phyloP scores from a whole-genome alignment of 2,329 filamentous ascomycete genomes.

The Daldinia eschscholtzii region DNA sequence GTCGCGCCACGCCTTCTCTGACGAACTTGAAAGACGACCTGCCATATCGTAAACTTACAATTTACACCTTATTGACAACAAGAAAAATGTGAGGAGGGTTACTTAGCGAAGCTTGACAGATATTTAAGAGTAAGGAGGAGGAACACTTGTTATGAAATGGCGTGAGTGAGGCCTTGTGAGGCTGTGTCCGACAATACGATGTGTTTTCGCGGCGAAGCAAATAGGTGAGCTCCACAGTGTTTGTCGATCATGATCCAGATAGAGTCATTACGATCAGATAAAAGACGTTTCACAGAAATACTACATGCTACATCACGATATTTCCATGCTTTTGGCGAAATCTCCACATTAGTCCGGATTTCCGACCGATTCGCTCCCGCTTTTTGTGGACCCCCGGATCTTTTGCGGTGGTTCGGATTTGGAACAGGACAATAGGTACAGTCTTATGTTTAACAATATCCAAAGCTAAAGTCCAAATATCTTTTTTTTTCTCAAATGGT shows the following conservation, averaged over 20 bases:
- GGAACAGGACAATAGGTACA: neutral
- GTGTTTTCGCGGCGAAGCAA: neutral
- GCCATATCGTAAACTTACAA: neutral
- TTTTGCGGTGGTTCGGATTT: neutral
- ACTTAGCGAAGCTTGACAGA: neutral
- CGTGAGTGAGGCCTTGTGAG: neutral
- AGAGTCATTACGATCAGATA: neutral
- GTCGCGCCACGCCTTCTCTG: neutral
- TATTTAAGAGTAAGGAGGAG: neutral
- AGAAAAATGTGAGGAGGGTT: neutral
- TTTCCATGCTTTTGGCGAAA: neutral
- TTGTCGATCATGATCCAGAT: slow-evolving; percentile 6
- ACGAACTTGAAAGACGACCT: neutral
- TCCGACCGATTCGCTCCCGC: neutral
- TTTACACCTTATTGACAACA: neutral
- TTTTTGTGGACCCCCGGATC: neutral
- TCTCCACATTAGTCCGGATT: neutral
- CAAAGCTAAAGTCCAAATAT: neutral
- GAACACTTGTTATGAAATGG: neutral
- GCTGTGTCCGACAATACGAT: slow-evolving; percentile 10
- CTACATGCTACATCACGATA: neutral
- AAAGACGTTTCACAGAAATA: neutral
- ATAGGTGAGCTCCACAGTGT: neutral
- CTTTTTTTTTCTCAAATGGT: neutral
- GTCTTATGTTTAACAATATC: neutral